Percentiles rank a stretch among this genome's conserved stretches.
Conservation (phyloP, 441 rosid species). For the Pelargonium cotyledonis region DNA sequence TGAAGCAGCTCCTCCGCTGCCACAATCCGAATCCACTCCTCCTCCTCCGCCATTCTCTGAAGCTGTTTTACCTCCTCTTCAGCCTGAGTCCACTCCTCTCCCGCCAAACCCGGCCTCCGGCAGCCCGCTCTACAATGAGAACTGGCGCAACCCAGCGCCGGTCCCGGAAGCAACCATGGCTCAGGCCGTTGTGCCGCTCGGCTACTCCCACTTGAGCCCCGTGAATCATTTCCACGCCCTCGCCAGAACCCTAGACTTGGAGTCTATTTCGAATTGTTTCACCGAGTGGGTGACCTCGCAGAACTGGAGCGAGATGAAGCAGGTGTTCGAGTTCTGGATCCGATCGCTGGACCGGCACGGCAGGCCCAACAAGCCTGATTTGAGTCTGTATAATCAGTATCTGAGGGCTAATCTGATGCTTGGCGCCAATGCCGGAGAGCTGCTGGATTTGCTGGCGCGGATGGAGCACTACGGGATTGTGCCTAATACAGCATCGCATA, state of each 20-base stretch:
- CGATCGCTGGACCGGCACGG: conserved; percentile 65
- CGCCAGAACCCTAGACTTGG: conserved; percentile 40
- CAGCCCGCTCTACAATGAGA: conserved; percentile 69
- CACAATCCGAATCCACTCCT: conserved; percentile 29
- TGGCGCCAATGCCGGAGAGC: conserved; percentile 30
- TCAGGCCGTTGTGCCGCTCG: conserved; percentile 43
- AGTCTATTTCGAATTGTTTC: conserved; percentile 45
- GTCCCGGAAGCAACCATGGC: conserved; percentile 19
- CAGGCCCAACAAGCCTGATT: conserved; percentile 79
- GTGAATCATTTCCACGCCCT: conserved; percentile 36
- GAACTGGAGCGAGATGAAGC: conserved; percentile 69
- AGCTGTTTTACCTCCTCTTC: background rate
- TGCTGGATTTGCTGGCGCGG: conserved; percentile 8
- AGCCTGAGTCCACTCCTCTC: conserved; percentile 35
- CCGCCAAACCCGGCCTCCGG: conserved; percentile 90
- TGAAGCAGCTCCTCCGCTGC: conserved; percentile 15
- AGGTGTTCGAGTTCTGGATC: conserved; percentile 72
- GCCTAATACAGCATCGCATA: conserved; percentile 74
- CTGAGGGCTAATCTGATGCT: conserved; percentile 74
- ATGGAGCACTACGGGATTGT: conserved; percentile 2
- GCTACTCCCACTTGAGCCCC: conserved; percentile 25
- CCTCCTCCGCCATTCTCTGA: conserved; percentile 5
- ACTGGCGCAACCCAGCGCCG: conserved; percentile 65
- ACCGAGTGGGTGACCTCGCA: conserved; percentile 74
- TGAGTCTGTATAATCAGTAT: conserved; percentile 61